phyloP scores from a whole-genome alignment of 805 yeast species.

The Candida chilensis region DNA sequence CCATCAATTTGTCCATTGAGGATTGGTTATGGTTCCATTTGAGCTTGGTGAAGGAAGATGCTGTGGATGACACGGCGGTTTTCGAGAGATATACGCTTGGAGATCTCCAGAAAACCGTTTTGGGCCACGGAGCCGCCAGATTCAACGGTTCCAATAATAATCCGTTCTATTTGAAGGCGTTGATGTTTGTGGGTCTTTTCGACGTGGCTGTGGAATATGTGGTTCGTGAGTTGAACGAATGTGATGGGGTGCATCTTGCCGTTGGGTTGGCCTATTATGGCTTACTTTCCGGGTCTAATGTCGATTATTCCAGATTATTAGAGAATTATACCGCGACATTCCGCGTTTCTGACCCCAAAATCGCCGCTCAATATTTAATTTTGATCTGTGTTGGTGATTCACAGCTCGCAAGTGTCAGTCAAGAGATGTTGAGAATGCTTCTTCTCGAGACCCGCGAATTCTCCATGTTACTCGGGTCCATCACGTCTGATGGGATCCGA shows the following conservation, averaged over 20 bases:
- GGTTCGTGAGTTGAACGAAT: slow-evolving; percentile 54
- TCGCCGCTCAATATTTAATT: slow-evolving; percentile 84
- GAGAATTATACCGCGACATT: slow-evolving; percentile 80
- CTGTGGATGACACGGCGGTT: slow-evolving; percentile 35
- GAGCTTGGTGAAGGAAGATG: slow-evolving; percentile 57
- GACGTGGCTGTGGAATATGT: slow-evolving; percentile 70
- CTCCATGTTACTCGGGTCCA: slow-evolving; percentile 72
- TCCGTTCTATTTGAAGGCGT: slow-evolving; percentile 64
- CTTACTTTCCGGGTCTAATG: slow-evolving; percentile 41
- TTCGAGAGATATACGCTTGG: slow-evolving; percentile 64
- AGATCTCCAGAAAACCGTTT: slow-evolving; percentile 66
- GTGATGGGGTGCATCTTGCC: slow-evolving; percentile 85
- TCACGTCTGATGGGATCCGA: slow-evolving; percentile 67
- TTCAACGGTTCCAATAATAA: slow-evolving; percentile 60
- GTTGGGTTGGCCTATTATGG: slow-evolving; percentile 73
- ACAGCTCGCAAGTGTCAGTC: slow-evolving; percentile 35
- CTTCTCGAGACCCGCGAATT: slow-evolving; percentile 84
- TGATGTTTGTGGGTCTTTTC: slow-evolving; percentile 70
- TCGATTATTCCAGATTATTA: slow-evolving; percentile 52
- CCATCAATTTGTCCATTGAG: slow-evolving; percentile 70
- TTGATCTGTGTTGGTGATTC: slow-evolving; percentile 52
- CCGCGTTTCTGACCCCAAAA: slow-evolving; percentile 78
- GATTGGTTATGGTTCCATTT: slow-evolving; percentile 98
- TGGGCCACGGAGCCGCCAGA: slow-evolving; percentile 63
- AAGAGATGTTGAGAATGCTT: slow-evolving; percentile 75